Evolutionary conservation across 495 filamentous ascomycete genomes (phyloP).

Genomic region (Penicillium parvum): DNA sequence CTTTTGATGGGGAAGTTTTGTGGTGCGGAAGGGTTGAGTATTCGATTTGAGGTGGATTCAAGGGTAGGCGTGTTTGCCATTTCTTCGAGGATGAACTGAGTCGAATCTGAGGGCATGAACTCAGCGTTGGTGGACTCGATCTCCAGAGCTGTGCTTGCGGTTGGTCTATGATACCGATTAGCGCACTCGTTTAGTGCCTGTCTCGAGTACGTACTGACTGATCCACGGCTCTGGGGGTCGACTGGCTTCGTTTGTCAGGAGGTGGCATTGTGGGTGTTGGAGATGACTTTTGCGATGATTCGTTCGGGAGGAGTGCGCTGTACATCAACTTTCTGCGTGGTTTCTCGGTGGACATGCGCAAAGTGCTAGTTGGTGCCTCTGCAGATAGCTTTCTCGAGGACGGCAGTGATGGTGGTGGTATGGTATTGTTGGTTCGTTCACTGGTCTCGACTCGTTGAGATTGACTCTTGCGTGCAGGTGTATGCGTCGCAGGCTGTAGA

Average conservation of each 20-base stretch:
- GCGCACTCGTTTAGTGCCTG: conserved; percentile 17
- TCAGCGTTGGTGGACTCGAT: conserved; percentile 15
- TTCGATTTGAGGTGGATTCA: background rate
- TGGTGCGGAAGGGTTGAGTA: background rate
- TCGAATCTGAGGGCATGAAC: conserved; percentile 28
- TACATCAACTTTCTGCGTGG: conserved; percentile 49
- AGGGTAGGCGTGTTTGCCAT: conserved; percentile 13
- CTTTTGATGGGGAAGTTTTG: conserved; percentile 7
- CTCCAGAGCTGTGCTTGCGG: background rate
- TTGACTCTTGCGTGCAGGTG: background rate
- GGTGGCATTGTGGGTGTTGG: conserved; percentile 2
- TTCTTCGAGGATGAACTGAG: conserved; percentile 32
- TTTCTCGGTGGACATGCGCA: conserved; percentile 34
- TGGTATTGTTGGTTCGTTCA: background rate
- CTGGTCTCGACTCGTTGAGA: background rate
- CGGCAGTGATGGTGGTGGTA: conserved; percentile 4
- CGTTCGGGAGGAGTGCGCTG: conserved; percentile 34
- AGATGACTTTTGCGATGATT: conserved; percentile 12
- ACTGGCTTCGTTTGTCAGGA: conserved; percentile 5
- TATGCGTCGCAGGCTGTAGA: background rate
- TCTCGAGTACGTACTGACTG: conserved; percentile 33
- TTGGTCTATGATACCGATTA: conserved; percentile 11
- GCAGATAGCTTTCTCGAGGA: background rate
- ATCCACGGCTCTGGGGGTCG: conserved; percentile 3
- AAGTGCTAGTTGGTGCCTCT: conserved; percentile 14